Evolutionary conservation across 768 basidiomycete genomes (phyloP).

Genomic region (Sutorius australiensis): DNA sequence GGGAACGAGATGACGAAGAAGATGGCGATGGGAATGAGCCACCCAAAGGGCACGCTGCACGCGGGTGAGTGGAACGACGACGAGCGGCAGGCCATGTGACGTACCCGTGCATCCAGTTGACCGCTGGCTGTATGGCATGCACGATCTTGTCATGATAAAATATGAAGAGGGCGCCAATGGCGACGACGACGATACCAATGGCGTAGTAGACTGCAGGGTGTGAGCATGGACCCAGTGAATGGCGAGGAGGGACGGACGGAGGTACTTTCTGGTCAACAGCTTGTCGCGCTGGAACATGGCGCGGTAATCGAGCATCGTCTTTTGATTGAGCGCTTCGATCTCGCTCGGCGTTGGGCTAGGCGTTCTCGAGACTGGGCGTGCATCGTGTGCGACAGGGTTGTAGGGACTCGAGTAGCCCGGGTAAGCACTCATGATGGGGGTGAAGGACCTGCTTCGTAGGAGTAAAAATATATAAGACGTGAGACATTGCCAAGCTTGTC

Average conservation of each 20-base stretch:
- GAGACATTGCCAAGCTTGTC: not conserved
- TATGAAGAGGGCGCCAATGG: constrained; percentile 50
- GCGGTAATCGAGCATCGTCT: constrained; percentile 45
- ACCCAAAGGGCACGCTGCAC: constrained; percentile 53
- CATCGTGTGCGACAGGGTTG: constrained; percentile 15
- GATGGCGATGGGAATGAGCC: constrained; percentile 75
- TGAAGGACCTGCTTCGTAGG: constrained; percentile 3
- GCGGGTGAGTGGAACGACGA: not conserved
- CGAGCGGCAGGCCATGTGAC: constrained; percentile 1
- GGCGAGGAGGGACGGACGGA: constrained; percentile 40
- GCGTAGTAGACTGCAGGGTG: constrained; percentile 45
- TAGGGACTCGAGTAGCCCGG: constrained; percentile 13
- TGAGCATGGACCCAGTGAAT: not conserved
- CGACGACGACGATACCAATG: constrained; percentile 41
- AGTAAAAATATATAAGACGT: not conserved
- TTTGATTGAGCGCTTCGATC: constrained; percentile 38
- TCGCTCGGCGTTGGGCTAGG: constrained; percentile 68
- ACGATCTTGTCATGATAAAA: constrained; percentile 64
- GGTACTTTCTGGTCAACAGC: constrained; percentile 54
- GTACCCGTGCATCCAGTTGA: constrained; percentile 43
- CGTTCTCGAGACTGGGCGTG: constrained; percentile 35
- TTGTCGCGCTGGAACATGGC: constrained; percentile 43
- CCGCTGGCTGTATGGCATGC: constrained; percentile 42
- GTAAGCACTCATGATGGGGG: constrained; percentile 18
- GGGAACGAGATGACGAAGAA: constrained; percentile 86